Evolutionary conservation across 306 rosid genomes (phyloP).

Genomic region (Quercus parvula): DNA sequence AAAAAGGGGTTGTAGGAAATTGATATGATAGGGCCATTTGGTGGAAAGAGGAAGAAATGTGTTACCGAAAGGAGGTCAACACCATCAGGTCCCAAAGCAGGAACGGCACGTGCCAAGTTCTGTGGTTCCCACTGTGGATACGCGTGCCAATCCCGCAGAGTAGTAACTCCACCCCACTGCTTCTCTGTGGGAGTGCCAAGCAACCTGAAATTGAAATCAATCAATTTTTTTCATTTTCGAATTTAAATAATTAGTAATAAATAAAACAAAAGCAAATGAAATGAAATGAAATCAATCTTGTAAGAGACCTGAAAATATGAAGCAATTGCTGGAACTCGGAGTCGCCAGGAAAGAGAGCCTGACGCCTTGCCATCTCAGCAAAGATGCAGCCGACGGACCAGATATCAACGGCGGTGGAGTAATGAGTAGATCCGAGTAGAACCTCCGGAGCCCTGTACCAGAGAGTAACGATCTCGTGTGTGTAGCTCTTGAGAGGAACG

Average conservation of each 20-base stretch:
- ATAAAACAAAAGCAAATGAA: too few relatives aligned
- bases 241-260: too few relatives aligned
- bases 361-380: constrained; percentile 91
- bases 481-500: constrained; percentile 90
- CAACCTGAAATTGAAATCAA: constrained; percentile 36
- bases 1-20: too few relatives aligned
- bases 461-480: constrained; percentile 95
- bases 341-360: constrained; percentile 88
- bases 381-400: constrained; percentile 99
- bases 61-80: constrained; percentile 79
- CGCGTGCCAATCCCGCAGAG: constrained; percentile 88
- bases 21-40: too few relatives aligned
- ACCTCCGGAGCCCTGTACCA: constrained; percentile 98
- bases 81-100: constrained; percentile 70
- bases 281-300: too few relatives aligned
- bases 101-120: constrained; percentile 69
- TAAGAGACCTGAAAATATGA: constrained; percentile 68
- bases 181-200: constrained; percentile 87
- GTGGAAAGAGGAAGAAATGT: background rate
- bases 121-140: constrained; percentile 90
- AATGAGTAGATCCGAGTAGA: constrained; percentile 78
- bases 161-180: constrained; percentile 84
- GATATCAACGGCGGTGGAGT: constrained; percentile 92
- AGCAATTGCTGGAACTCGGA: constrained; percentile 93
- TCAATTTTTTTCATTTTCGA: too few relatives aligned